Evolutionary conservation across 75 land plant genomes (phyloP), one percentile per base, ranked within the genome.

Genomic region (Selaginella tamariscina): DNA sequence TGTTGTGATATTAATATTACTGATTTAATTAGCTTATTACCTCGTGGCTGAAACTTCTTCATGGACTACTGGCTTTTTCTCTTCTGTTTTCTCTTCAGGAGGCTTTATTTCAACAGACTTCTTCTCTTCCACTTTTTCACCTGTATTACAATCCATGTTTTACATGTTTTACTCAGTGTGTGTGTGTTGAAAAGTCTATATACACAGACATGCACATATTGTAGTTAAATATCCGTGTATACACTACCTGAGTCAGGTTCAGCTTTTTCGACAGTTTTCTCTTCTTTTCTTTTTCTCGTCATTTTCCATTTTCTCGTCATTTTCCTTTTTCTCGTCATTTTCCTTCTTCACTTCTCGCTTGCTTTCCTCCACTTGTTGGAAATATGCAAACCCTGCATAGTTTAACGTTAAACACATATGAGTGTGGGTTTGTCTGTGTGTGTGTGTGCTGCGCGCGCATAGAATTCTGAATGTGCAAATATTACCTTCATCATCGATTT

Each of bases 401-500:
- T 15, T 39, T 39, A 5, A 39, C 49, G 49, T 15, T 5, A 15
- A 39, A 39, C 49, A 39, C 49, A 15, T 5, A n/a, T n/a, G n/a
- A n/a, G n/a, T n/a, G n/a, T n/a, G n/a, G n/a, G n/a, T n/a, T n/a
- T n/a, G n/a, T n/a, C n/a, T n/a, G n/a, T n/a, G n/a, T n/a, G n/a
- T n/a, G n/a, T n/a, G n/a, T n/a, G n/a, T n/a, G n/a, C n/a, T n/a
- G n/a, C n/a, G n/a, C n/a, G n/a, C n/a, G n/a, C n/a, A n/a, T n/a
- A n/a, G n/a, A n/a, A n/a, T n/a, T n/a, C n/a, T n/a, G n/a, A n/a
- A n/a, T n/a, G n/a, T n/a, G n/a, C n/a, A n/a, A n/a, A n/a, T n/a
- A 70, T 29, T 21, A 88, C 95, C 98, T 79, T 85, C 86, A 72
- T 93, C 98, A 56, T 84, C 86, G 78, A 93, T 86, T 73, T 88